Evolutionary conservation across 257 asterid genomes (phyloP), one percentile per base, ranked within the genome.

Genomic region (Henckelia pumila): DNA sequence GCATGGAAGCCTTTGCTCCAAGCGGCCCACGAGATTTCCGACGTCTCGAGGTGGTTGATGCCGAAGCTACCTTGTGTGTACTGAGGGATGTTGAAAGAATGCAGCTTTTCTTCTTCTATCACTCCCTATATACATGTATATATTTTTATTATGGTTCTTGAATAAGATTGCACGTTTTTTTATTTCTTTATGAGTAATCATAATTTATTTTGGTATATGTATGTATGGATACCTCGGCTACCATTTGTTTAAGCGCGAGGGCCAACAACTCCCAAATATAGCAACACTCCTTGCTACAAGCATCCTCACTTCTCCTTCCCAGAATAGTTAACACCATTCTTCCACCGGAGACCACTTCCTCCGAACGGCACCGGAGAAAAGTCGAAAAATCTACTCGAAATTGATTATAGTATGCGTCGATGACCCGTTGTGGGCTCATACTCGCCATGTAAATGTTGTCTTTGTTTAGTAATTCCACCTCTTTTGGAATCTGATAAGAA

Each of bases 221-320:
- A n/a, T n/a, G n/a, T n/a, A 2, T 26, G 5, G 30, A 3, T 74
- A n/a, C 95, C 95, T 89, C 78, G 0, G 59, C 55, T 17, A 84
- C 86, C 79, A 86, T 56, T n/a, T 80, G 78, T 68, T 71, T 71
- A 40, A 86, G 87, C 0, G 83, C 81, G 56, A 50, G 29, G 29
- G 87, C 85, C 68, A 89, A 30, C 28, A 83, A 87, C 71, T 89
- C 87, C 89, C 89, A 89, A 25, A 83, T 82, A 22, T 83, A 78
- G 76, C 89, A 76, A 35, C 88, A 61, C 16, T 86, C 95, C 67
- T 81, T 85, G 75, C 81, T 80, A 5, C 68, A 53, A 14, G 83
- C 83, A 52, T 73, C 80, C n/a, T 82, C 79, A 44, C 71, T 76
- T 72, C 75, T 77, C 73, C 95, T 79, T 5, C 95, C 96, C 23